phyloP scores from a whole-genome alignment of 805 yeast genomes.

The Yarrowia porcina region DNA sequence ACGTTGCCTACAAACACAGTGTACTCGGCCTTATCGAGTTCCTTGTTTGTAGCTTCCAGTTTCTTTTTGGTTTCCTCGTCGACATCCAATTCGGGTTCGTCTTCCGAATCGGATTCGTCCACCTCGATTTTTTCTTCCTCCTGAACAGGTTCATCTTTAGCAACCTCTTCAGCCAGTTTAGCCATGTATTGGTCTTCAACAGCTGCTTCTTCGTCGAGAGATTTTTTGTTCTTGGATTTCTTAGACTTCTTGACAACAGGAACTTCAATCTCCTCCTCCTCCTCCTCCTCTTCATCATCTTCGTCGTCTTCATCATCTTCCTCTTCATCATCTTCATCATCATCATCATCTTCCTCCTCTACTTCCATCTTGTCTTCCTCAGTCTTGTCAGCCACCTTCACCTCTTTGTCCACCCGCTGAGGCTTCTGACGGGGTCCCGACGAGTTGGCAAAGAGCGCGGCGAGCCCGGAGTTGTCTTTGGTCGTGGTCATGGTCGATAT shows the following conservation, averaged over 20 bases:
- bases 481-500: slow-evolving; percentile 22
- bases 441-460: slow-evolving; percentile 19
- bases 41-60: slow-evolving; percentile 59
- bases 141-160: slow-evolving; percentile 29
- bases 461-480: slow-evolving; percentile 11
- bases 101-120: slow-evolving; percentile 32
- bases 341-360: background rate
- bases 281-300: background rate
- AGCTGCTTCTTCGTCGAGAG: slow-evolving; percentile 49
- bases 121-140: slow-evolving; percentile 34
- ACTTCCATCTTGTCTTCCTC: background rate
- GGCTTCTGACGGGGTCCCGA: slow-evolving; percentile 19
- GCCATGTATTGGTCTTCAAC: slow-evolving; percentile 54
- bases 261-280: slow-evolving; percentile 12
- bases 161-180: slow-evolving; percentile 47
- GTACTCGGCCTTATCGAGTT: slow-evolving; percentile 75
- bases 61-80: slow-evolving; percentile 35
- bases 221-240: slow-evolving; percentile 31
- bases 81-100: slow-evolving; percentile 32
- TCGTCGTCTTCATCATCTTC: slow-evolving; percentile 27
- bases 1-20: slow-evolving; percentile 89
- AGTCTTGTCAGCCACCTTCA: background rate
- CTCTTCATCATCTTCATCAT: background rate
- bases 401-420: background rate
- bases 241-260: slow-evolving; percentile 34